A percentile compares a stretch with the other conserved stretches of the same genome.
These are phyloP conservation scores for Lactarius tabidus DNA, from an alignment of 768 basidiomycete genomes.

Conservation along the genomic window DNA sequence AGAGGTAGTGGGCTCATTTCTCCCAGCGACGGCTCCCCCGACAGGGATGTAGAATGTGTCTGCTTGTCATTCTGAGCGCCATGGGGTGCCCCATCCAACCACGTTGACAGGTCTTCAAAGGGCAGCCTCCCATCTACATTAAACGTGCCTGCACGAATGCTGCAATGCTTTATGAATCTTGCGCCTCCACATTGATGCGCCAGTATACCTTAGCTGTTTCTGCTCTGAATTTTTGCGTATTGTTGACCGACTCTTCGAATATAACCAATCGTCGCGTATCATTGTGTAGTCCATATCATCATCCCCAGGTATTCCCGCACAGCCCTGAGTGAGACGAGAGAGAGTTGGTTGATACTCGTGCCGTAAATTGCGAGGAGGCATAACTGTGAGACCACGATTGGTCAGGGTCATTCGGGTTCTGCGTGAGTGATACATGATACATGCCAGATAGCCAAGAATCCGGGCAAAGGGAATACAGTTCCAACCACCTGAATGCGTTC, in stretches of 20 bases:
- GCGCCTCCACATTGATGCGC: background rate
- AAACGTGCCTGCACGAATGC: slow-evolving; percentile 73
- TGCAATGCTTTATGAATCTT: slow-evolving; percentile 29
- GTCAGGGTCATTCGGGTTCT: background rate
- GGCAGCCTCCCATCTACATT: slow-evolving; percentile 80
- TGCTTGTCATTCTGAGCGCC: background rate
- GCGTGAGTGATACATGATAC: background rate
- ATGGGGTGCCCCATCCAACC: slow-evolving; percentile 43
- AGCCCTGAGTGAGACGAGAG: slow-evolving; percentile 52
- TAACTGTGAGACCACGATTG: slow-evolving; percentile 6
- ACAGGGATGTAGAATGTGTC: slow-evolving; percentile 26
- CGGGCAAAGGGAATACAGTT: slow-evolving; percentile 19
- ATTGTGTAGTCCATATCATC: slow-evolving; percentile 54
- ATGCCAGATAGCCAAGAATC: slow-evolving; percentile 24
- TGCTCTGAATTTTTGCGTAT: slow-evolving; percentile 12
- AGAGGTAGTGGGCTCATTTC: slow-evolving; percentile 6
- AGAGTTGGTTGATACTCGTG: slow-evolving; percentile 44
- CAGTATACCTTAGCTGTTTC: slow-evolving; percentile 24
- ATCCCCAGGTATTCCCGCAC: slow-evolving; percentile 59
- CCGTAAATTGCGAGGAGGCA: slow-evolving; percentile 53
- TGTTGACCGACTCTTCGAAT: slow-evolving; percentile 21
- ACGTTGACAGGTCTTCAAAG: slow-evolving; percentile 64
- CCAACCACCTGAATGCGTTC: slow-evolving; percentile 12
- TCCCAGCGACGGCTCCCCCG: slow-evolving; percentile 28
- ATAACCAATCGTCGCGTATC: slow-evolving; percentile 64